phyloP scores from a whole-genome alignment of 2,329 filamentous ascomycete genomes.

The Verticillium nubilum region DNA sequence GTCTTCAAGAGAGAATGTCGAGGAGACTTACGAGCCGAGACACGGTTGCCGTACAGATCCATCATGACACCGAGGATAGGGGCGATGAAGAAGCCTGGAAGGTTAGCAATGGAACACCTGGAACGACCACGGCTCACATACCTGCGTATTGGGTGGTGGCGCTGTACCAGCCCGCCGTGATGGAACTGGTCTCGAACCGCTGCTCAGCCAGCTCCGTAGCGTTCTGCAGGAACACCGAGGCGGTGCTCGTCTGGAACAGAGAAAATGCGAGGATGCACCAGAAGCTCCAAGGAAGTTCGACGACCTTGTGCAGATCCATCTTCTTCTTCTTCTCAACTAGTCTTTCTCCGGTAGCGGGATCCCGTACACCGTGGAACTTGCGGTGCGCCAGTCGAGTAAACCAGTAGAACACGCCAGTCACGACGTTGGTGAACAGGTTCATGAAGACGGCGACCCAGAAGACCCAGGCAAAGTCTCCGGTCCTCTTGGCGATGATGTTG shows the following conservation, averaged over 20 bases:
- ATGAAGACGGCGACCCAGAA: constrained; percentile 59
- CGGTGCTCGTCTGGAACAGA: constrained; percentile 52
- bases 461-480: constrained; percentile 56
- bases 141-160: constrained; percentile 44
- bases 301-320: constrained; percentile 49
- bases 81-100: constrained; percentile 49
- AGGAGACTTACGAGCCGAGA: constrained; percentile 24
- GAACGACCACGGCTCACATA: not conserved
- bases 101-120: not conserved
- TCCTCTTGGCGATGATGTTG: constrained; percentile 51
- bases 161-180: constrained; percentile 57
- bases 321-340: constrained; percentile 56
- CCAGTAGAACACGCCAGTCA: constrained; percentile 47
- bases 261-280: constrained; percentile 52
- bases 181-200: constrained; percentile 47
- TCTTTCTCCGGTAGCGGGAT: constrained; percentile 52
- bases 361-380: constrained; percentile 38
- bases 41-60: constrained; percentile 48
- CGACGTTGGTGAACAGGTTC: constrained; percentile 57
- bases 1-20: constrained; percentile 12
- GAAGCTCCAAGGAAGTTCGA: constrained; percentile 54
- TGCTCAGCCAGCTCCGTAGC: constrained; percentile 57
- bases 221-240: constrained; percentile 49
- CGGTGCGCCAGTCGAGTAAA: constrained; percentile 47
- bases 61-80: constrained; percentile 50